Base-by-base conservation (phyloP, 2,329 filamentous ascomycete genomes). In the Sporothrix brasiliensis region DNA sequence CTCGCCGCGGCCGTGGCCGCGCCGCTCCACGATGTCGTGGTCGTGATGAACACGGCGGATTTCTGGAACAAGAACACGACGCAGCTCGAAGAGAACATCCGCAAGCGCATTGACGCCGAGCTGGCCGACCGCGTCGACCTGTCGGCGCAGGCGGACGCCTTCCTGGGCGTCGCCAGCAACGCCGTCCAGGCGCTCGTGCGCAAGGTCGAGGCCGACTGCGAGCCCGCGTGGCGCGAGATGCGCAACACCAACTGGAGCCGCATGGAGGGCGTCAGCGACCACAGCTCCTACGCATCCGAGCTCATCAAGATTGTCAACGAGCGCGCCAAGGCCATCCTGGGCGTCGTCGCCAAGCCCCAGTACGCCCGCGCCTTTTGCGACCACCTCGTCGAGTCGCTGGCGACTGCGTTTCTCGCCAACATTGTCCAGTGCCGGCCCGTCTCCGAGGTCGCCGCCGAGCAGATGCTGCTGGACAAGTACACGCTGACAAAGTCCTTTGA, bases 381-480 rank as follows among this genome's bases (percentile, higher is more conserved):
- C 79, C 94, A 98, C 74, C 83, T 98, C n/a, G 92, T 98, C 52
- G 95, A 99, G 78, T 86, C 92, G 73, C 82, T 98, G 73, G 91
- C 92, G 19, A 91, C 86, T 70, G 86, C 89, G 0, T 98, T 95
- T 78, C 87, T 97, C 74, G 83, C 85, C 73, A 97, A 91, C 77
- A 91, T 98, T 71, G 92, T 96, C 54, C 91, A 92, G 77, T 97
- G 93, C 80, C 90, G 90, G 74, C 95, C 95, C 0, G 91, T 99
- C 65, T 94, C 93, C 5, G 95, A 98, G 80, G 92, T 93, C 69
- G 95, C 94, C 14, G 95, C 95, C 13, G 94, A 99, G 79, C 95
- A 93, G 88, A 97, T 99, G 93, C 85, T 98, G 24, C 88, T 99
- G 4, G 95, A 99, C 80, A 94, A 94, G 74, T 98, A 98, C 77